Conservation (phyloP, 2,329 filamentous ascomycete species). For the Ophiostoma fasciatum region DNA sequence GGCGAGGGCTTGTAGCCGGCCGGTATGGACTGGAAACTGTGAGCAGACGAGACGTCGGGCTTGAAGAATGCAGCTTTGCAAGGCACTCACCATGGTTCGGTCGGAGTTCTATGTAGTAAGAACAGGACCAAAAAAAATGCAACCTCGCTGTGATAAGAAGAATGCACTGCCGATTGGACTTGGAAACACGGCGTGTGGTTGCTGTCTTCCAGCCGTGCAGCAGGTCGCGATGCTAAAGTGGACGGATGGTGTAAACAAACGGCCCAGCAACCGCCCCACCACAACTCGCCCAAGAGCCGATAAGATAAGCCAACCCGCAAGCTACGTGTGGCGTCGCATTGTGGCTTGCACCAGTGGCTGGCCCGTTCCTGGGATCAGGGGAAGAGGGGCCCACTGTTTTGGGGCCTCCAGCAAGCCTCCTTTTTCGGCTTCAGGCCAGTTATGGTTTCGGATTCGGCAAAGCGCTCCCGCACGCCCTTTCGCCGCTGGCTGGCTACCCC, state of each 20-base stretch:
- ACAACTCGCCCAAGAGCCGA: not conserved
- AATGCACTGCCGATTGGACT: too few relatives aligned
- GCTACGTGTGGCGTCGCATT: not conserved
- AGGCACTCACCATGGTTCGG: too few relatives aligned
- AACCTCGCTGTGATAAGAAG: too few relatives aligned
- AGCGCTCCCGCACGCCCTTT: not conserved
- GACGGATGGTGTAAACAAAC: constrained; percentile 12
- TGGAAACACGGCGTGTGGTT: too few relatives aligned
- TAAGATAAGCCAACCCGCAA: constrained; percentile 7
- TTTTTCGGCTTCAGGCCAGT: not conserved
- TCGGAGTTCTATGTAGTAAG: too few relatives aligned
- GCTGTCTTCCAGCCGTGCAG: too few relatives aligned
- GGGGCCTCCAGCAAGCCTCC: not conserved
- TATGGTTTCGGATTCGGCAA: constrained; percentile 8
- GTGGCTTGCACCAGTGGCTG: not conserved
- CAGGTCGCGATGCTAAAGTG: too few relatives aligned
- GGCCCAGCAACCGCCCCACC: constrained; percentile 6
- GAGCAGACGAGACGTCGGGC: not conserved
- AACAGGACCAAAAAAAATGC: too few relatives aligned
- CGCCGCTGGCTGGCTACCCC: not conserved
- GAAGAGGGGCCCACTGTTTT: constrained; percentile 3
- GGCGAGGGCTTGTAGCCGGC: constrained; percentile 55
- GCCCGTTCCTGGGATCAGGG: not conserved
- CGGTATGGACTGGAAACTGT: constrained; percentile 32
- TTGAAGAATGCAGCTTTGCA: too few relatives aligned